phyloP scores from a whole-genome alignment of 1,139 yeast species.

The Magnusiomyces suaveolens region DNA sequence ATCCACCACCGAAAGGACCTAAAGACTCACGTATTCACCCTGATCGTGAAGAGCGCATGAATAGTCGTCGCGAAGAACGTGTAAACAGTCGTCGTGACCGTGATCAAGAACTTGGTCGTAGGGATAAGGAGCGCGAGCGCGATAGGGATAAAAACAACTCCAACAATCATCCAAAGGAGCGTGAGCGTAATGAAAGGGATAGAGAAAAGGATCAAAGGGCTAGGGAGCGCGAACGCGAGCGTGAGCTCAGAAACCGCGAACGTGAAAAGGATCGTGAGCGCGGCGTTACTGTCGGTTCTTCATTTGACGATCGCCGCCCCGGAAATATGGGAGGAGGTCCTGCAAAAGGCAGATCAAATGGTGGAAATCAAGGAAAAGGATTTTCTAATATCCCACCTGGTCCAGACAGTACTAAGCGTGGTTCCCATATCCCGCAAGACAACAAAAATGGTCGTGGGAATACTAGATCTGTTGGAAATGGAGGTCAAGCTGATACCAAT shows the following conservation, averaged over 20 bases:
- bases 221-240: constrained; percentile 1
- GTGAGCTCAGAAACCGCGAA: not conserved
- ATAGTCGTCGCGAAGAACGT: not conserved
- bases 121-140: constrained; percentile 3
- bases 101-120: not conserved
- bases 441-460: not conserved
- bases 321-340: not conserved
- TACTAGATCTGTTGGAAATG: not conserved
- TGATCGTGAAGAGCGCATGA: not conserved
- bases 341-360: not conserved
- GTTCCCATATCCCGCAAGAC: not conserved
- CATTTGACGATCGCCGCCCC: not conserved
- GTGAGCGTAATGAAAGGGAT: not conserved
- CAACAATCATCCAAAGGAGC: not conserved
- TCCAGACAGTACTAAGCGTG: not conserved
- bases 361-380: not conserved
- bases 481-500: not conserved
- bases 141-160: not conserved
- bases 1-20: constrained; percentile 3
- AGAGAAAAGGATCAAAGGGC: not conserved
- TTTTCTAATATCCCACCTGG: not conserved
- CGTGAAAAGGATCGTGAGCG: constrained; percentile 6
- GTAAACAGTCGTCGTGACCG: constrained; percentile 1
- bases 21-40: not conserved
- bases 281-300: not conserved